phyloP scores from a whole-genome alignment of 225 moss, liverwort and hornwort species.

The Sphagnum contortum region DNA sequence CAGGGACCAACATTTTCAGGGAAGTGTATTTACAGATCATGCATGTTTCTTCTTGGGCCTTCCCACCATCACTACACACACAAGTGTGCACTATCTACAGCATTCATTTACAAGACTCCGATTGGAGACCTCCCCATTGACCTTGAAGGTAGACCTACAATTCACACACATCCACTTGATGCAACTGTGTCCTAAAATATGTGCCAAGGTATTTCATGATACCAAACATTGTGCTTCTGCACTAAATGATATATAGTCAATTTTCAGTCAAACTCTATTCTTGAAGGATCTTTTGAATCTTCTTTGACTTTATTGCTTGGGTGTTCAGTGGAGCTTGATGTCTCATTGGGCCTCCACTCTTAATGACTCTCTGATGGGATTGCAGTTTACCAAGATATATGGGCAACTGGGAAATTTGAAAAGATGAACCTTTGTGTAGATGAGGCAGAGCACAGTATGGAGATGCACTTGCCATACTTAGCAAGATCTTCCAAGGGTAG shows the following conservation, averaged over 20 bases:
- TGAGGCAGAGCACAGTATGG: slow-evolving; percentile 95
- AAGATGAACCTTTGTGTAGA: slow-evolving; percentile 83
- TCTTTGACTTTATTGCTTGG: too few species aligned
- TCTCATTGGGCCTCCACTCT: too few species aligned
- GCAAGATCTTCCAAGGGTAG: slow-evolving; percentile 79
- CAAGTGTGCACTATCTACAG: slow-evolving; percentile 78
- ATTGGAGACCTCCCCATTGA: slow-evolving; percentile 84
- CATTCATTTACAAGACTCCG: slow-evolving; percentile 73
- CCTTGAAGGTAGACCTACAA: slow-evolving; percentile 45
- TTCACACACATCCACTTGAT: too few species aligned
- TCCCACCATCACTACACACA: slow-evolving; percentile 83
- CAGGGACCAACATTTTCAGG: slow-evolving; percentile 6
- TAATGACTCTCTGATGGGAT: neutral
- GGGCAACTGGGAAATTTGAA: slow-evolving; percentile 72
- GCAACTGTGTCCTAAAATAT: too few species aligned
- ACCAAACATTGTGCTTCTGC: too few species aligned
- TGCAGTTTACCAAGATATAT: slow-evolving; percentile 85
- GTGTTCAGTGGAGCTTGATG: too few species aligned
- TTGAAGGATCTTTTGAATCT: too few species aligned
- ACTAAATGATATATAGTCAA: too few species aligned
- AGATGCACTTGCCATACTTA: slow-evolving; percentile 92
- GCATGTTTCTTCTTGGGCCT: slow-evolving; percentile 85
- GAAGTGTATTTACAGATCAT: slow-evolving; percentile 41
- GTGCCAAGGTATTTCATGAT: too few species aligned
- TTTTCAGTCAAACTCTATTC: too few species aligned